phyloP scores from a whole-genome alignment of 1,139 yeast species.

The Spathaspora sp. region DNA sequence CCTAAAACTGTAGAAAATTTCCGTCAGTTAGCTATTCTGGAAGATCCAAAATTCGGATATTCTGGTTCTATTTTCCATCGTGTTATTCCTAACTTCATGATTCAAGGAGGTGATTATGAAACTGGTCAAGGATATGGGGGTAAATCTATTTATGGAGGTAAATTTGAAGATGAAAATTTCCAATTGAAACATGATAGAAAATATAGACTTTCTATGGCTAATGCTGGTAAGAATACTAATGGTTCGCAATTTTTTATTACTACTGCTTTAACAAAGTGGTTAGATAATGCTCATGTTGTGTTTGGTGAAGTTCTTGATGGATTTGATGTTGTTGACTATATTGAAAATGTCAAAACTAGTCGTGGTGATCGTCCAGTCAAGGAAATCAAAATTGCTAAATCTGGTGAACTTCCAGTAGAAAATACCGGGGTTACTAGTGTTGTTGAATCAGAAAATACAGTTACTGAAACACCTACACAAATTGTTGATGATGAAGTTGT shows the following conservation, averaged over 20 bases:
- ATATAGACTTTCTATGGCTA: constrained; percentile 63
- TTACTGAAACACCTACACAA: neutral
- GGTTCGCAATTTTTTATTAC: constrained; percentile 68
- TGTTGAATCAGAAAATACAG: constrained; percentile 6
- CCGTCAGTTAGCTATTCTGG: constrained; percentile 56
- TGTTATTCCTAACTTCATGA: constrained; percentile 57
- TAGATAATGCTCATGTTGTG: constrained; percentile 74
- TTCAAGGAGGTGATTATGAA: constrained; percentile 65
- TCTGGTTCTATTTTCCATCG: constrained; percentile 55
- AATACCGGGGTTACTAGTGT: constrained; percentile 8
- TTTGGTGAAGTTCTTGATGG: constrained; percentile 79
- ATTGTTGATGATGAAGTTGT: constrained; percentile 5
- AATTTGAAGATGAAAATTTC: constrained; percentile 59
- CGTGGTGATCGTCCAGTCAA: constrained; percentile 52
- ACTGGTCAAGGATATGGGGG: constrained; percentile 63
- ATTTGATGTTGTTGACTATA: constrained; percentile 55
- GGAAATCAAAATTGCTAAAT: constrained; percentile 47
- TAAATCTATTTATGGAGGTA: constrained; percentile 56
- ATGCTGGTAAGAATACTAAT: constrained; percentile 61
- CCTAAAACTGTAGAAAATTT: constrained; percentile 63
- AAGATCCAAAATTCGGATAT: constrained; percentile 57
- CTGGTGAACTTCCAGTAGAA: constrained; percentile 45
- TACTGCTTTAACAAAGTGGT: constrained; percentile 61
- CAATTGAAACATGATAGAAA: constrained; percentile 57
- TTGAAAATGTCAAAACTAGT: constrained; percentile 53